These are phyloP conservation scores for Myotisia sp. DNA, from an alignment of 2,329 filamentous ascomycete species.

Conservation along the genomic window DNA sequence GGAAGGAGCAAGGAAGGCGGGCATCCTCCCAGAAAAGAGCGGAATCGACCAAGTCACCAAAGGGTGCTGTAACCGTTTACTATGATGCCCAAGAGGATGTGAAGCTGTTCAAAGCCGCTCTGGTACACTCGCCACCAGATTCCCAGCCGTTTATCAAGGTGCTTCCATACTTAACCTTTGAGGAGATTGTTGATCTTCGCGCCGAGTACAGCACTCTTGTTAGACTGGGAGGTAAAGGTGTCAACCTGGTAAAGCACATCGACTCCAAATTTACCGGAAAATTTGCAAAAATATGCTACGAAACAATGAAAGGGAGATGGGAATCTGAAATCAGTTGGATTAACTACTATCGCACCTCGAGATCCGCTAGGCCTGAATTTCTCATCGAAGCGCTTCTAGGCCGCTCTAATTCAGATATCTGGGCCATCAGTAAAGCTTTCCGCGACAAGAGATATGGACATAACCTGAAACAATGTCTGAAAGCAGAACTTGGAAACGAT, in stretches of 20 bases:
- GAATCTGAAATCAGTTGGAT: conserved; percentile 96
- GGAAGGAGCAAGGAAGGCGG: neutral
- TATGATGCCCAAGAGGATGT: conserved; percentile 75
- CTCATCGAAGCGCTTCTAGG: conserved; percentile 91
- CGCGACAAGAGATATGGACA: conserved; percentile 83
- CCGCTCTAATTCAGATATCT: conserved; percentile 72
- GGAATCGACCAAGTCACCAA: neutral
- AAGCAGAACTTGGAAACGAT: conserved; percentile 81
- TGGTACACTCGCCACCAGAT: conserved; percentile 55
- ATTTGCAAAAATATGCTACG: conserved; percentile 83
- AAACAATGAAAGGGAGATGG: conserved; percentile 76
- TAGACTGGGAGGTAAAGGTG: conserved; percentile 42
- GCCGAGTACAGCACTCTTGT: conserved; percentile 80
- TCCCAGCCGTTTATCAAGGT: conserved; percentile 64
- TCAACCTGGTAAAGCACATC: conserved; percentile 39
- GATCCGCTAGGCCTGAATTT: conserved; percentile 69
- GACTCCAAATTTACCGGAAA: conserved; percentile 35
- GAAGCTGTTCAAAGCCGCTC: conserved; percentile 56
- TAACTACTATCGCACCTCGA: conserved; percentile 91
- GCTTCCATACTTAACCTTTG: conserved; percentile 67
- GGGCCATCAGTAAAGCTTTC: conserved; percentile 74
- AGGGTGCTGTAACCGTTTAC: conserved; percentile 32
- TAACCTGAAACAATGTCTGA: conserved; percentile 70
- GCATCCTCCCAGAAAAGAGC: conserved; percentile 21
- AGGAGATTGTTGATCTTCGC: conserved; percentile 77